Percentiles rank a stretch among this genome's conserved stretches.
These are phyloP conservation scores for Lachnellula subtilissima DNA, from an alignment of 2,329 filamentous ascomycete species.

Conservation along the genomic window DNA sequence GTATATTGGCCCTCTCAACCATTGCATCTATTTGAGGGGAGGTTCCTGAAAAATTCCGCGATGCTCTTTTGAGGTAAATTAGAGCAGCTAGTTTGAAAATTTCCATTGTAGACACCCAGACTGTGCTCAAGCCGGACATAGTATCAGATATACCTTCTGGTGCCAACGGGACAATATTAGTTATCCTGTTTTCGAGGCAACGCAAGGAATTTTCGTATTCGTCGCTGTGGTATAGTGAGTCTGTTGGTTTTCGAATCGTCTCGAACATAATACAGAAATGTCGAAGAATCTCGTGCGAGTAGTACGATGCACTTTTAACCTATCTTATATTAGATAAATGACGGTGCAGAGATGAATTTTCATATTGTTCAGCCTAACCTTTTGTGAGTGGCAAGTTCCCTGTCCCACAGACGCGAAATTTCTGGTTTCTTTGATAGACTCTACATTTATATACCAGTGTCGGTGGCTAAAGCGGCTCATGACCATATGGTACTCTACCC, in stretches of 20 bases:
- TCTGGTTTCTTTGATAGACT: conserved; percentile 11
- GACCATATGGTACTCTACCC: conserved; percentile 22
- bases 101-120: conserved; percentile 18
- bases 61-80: conserved; percentile 22
- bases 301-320: conserved; percentile 14
- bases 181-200: conserved; percentile 22
- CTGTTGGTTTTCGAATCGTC: conserved; percentile 19
- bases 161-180: conserved; percentile 11
- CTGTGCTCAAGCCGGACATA: conserved; percentile 10
- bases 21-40: conserved; percentile 16
- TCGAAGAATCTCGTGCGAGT: conserved; percentile 22
- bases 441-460: conserved; percentile 17
- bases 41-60: conserved; percentile 19
- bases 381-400: conserved; percentile 15
- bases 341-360: conserved; percentile 9
- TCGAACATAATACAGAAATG: conserved; percentile 16
- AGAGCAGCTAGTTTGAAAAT: conserved; percentile 18
- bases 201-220: conserved; percentile 22
- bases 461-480: conserved; percentile 19
- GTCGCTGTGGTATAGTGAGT: conserved; percentile 20
- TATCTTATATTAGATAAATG: conserved; percentile 18
- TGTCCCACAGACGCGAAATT: conserved; percentile 10
- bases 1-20: conserved; percentile 14
- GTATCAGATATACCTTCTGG: conserved; percentile 13
- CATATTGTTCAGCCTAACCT: conserved; percentile 17